Base-by-base conservation (phyloP, 148 eudicot species). In the Rhododendron molle region DNA sequence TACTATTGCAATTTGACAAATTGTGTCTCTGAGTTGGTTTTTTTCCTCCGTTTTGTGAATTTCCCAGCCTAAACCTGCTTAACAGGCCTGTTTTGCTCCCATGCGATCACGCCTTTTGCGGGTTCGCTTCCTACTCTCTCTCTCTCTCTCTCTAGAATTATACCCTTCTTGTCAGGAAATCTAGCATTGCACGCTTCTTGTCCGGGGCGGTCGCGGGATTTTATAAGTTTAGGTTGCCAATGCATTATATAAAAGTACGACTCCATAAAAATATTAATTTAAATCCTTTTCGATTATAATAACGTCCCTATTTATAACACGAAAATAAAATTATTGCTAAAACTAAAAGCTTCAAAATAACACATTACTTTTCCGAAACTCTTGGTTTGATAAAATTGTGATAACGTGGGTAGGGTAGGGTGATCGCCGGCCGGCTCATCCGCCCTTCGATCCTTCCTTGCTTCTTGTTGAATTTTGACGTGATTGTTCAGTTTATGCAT, bases 61-160 rank as follows among this genome's bases (percentile, higher is more conserved):
- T 40, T 86, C 87, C 80, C 93, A 96, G 99, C 74, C 81, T 96
- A 83, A 88, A 90, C 82, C 84, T 94, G 91, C 91, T 91, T 79
- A 86, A 85, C 23, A 90, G 89, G 60, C 99, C 99, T 2, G 83
- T 89, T 78, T 85, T 96, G 87, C 91, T 95, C 46, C 97, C 99
- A 7, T 96, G 99, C 85, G 69, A 94, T 87, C 99, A 94, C 85
- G 90, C 95, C 40, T 91, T 96, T 76, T 95, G 98, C 97, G 80
- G 89, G 99, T 96, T 73, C 62, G 92, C 90, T 40, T 40, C 44
- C 44, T 40, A 40, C 44, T 40, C 44, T 40, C 38, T 38, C 40
- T 38, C 43, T 32, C 34, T 32, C 36, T 34, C 36, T 40, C 44
- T 40, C 44, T 40, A 40, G 44, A 40, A 40, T 40, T 40, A 40